Conservation (phyloP, 2,329 filamentous ascomycete genomes). For the Penicillium sp. region DNA sequence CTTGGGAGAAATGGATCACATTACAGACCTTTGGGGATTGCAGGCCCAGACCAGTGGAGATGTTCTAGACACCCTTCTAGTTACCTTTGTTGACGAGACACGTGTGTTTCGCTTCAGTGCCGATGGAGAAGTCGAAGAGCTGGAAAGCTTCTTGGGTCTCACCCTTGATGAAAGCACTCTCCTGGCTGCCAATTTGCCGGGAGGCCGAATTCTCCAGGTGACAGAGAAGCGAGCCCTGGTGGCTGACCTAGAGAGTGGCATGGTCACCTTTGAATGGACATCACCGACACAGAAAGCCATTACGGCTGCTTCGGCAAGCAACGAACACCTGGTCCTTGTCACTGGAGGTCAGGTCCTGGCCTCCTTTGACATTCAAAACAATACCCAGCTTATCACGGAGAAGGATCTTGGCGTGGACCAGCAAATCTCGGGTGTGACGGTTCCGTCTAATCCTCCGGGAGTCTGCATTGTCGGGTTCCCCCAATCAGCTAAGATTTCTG, state of each 20-base stretch:
- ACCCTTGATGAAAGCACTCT: slow-evolving; percentile 70
- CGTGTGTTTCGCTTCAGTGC: slow-evolving; percentile 74
- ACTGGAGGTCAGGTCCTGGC: slow-evolving; percentile 71
- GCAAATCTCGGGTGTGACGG: slow-evolving; percentile 81
- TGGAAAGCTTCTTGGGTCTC: slow-evolving; percentile 73
- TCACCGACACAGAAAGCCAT: slow-evolving; percentile 57
- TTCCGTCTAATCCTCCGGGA: slow-evolving; percentile 62
- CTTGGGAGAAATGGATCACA: slow-evolving; percentile 73
- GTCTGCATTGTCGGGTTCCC: slow-evolving; percentile 85
- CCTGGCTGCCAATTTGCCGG: slow-evolving; percentile 64
- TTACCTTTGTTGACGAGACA: slow-evolving; percentile 81
- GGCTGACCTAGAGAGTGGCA: slow-evolving; percentile 55
- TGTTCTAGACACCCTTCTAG: slow-evolving; percentile 66
- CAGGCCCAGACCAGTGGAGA: slow-evolving; percentile 47
- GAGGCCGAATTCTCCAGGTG: slow-evolving; percentile 70
- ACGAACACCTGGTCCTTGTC: slow-evolving; percentile 68
- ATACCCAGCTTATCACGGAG: slow-evolving; percentile 58
- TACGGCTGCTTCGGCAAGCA: slow-evolving; percentile 74
- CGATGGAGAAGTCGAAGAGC: slow-evolving; percentile 79
- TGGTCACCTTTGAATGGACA: slow-evolving; percentile 48
- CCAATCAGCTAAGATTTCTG: slow-evolving; percentile 73
- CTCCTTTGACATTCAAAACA: slow-evolving; percentile 62
- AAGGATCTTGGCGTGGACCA: slow-evolving; percentile 65
- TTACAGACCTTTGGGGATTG: slow-evolving; percentile 73
- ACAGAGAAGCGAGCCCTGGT: slow-evolving; percentile 65